Conservation (phyloP, 345 rosid species). For the Erysimum cheiranthoides region DNA sequence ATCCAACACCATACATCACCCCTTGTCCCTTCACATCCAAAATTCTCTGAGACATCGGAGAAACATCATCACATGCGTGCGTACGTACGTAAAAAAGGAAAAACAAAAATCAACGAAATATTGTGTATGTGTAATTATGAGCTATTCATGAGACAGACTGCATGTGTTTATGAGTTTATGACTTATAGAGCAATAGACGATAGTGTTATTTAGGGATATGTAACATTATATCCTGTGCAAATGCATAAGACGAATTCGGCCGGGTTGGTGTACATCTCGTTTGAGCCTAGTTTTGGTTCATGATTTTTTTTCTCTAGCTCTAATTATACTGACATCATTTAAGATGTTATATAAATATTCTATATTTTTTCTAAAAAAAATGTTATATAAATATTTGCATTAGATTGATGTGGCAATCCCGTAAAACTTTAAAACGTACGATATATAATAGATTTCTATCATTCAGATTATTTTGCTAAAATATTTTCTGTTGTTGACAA, state of each 20-base stretch:
- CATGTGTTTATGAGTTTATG: not conserved
- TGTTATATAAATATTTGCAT: not conserved
- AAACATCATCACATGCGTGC: constrained; percentile 27
- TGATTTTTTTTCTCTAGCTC: too few species aligned
- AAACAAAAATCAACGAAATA: not conserved
- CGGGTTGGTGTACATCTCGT: not conserved
- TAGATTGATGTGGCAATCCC: not conserved
- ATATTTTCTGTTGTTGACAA: not conserved
- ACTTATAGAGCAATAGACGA: not conserved
- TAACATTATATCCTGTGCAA: not conserved
- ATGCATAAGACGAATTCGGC: not conserved
- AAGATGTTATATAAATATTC: constrained; percentile 3
- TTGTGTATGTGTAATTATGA: not conserved
- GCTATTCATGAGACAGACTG: not conserved
- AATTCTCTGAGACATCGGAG: not conserved
- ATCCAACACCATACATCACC: constrained; percentile 21
- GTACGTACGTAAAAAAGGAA: not conserved
- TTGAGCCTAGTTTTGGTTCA: not conserved
- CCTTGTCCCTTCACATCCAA: not conserved
- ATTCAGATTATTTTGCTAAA: not conserved
- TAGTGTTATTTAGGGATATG: not conserved
- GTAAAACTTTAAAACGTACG: not conserved
- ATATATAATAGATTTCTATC: not conserved
- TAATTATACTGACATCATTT: not conserved
- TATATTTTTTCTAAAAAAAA: too few species aligned